A percentile compares a stretch with the other conserved stretches of the same genome.
These are phyloP conservation scores for Diaporthe vaccinii DNA, from an alignment of 2,329 filamentous ascomycete genomes.

Conservation along the genomic window DNA sequence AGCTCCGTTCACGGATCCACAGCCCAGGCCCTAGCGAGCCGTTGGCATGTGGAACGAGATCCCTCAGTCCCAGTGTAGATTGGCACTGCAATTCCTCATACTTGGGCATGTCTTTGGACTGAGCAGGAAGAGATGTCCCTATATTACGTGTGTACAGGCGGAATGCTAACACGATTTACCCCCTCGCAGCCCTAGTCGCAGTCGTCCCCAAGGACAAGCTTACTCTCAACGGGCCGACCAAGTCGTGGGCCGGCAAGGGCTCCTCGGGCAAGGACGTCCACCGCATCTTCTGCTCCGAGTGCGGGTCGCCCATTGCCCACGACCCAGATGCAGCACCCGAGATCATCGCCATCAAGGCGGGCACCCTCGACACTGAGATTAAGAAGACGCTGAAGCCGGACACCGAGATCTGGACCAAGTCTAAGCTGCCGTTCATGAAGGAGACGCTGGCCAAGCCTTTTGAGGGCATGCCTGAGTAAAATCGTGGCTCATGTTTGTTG, in stretches of 20 bases:
- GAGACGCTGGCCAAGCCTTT: constrained; percentile 75
- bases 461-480: constrained; percentile 72
- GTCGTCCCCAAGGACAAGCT: constrained; percentile 77
- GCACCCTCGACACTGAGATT: constrained; percentile 72
- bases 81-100: neutral
- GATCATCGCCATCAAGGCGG: constrained; percentile 78
- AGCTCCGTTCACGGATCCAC: neutral
- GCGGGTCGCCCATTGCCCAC: constrained; percentile 78
- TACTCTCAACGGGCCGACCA: constrained; percentile 72
- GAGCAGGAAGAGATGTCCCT: neutral
- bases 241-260: constrained; percentile 73
- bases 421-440: constrained; percentile 79
- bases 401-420: constrained; percentile 77
- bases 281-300: constrained; percentile 78
- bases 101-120: neutral
- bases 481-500: neutral
- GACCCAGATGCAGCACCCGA: constrained; percentile 78
- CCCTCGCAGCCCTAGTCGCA: constrained; percentile 69
- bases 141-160: neutral
- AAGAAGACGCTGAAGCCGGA: constrained; percentile 78
- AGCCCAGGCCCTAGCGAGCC: neutral
- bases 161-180: neutral
- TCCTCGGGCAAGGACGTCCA: constrained; percentile 74
- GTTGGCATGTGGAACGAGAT: neutral
- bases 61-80: neutral